A percentile compares a stretch with the other conserved stretches of the same genome.
phyloP scores from a whole-genome alignment of 2,329 filamentous ascomycete species.

The Magnaporthiopsis incrustans region DNA sequence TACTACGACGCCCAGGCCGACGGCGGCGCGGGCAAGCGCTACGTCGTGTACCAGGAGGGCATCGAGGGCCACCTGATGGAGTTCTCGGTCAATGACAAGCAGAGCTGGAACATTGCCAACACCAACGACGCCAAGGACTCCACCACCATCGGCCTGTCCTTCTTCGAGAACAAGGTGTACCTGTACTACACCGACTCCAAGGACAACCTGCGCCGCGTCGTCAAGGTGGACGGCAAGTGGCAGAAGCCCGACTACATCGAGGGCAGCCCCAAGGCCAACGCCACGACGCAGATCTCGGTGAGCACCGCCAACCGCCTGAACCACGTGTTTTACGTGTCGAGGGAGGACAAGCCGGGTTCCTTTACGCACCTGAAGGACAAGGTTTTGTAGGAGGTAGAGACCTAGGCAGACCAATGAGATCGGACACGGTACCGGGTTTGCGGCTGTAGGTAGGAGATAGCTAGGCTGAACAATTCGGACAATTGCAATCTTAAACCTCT shows the following conservation, averaged over 20 bases:
- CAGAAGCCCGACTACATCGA: slow-evolving; percentile 1
- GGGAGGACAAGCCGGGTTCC: neutral
- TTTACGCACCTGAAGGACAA: slow-evolving; percentile 1
- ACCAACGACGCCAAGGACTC: slow-evolving; percentile 1
- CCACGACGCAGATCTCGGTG: neutral
- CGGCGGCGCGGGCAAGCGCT: neutral
- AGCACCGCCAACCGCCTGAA: neutral
- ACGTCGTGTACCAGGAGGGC: slow-evolving; percentile 1
- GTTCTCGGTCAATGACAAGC: neutral
- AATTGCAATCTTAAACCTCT: too few species aligned
- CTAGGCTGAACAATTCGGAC: too few species aligned
- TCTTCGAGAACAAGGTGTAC: slow-evolving; percentile 2
- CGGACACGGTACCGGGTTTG: too few species aligned
- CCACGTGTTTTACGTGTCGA: neutral
- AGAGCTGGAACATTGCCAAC: slow-evolving; percentile 4
- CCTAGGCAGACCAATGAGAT: too few species aligned
- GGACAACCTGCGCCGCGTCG: slow-evolving; percentile 2
- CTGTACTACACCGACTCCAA: slow-evolving; percentile 4
- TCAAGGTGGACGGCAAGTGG: slow-evolving; percentile 1
- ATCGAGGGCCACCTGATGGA: slow-evolving; percentile 1
- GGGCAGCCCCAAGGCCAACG: slow-evolving; percentile 4
- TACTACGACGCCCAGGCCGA: neutral
- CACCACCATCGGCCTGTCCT: neutral
- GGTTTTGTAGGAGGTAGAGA: neutral
- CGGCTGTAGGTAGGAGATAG: too few species aligned